Base-by-base conservation (phyloP, 352 stramenopile species). In the Pythium guiyangense region DNA sequence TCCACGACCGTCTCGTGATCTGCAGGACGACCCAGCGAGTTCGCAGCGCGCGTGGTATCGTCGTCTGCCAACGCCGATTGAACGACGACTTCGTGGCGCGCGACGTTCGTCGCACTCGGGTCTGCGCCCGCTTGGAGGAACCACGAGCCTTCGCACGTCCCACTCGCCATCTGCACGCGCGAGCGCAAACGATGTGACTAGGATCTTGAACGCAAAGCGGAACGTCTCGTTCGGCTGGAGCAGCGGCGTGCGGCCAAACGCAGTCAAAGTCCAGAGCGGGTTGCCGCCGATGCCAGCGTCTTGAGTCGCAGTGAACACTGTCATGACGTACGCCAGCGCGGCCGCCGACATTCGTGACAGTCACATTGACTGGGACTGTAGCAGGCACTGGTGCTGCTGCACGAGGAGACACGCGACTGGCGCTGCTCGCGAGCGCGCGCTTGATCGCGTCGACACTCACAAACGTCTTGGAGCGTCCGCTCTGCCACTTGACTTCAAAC, bases 221-320 rank as follows among this genome's bases (percentile, higher is more conserved):
- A 47, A 40, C 47, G 59, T 66, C 52, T 75, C 57, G 2, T 62
- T 52, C 11, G 63, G 48, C 17, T 47, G 35, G 29, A 90, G 39
- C 40, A 66, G n/a, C 8, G 62, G 65, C 27, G 83, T 83, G 26
- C 77, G 71, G 20, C 79, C 69, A 37, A 90, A 93, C 10, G 62
- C 73, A 9, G 74, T 64, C 27, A 92, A 46, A n/a, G 63, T 70
- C 52, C 84, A 74, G n/a, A 71, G 51, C 15, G 77, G 77, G n/a
- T 59, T 54, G 11, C 74, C 73, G 20, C 52, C 55, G 34, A 52
- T 50, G 6, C 71, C 73, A 42, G 64, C 59, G 4, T 49, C 37
- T 10, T 70, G 73, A 34, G 79, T 57, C 25, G 63, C 50, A 3
- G 65, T 64, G 49, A 79, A 87, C 20, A 67, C 43, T 10, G 82